Evolutionary conservation across 345 rosid species (phyloP).

Genomic region (Adansonia digitata): DNA sequence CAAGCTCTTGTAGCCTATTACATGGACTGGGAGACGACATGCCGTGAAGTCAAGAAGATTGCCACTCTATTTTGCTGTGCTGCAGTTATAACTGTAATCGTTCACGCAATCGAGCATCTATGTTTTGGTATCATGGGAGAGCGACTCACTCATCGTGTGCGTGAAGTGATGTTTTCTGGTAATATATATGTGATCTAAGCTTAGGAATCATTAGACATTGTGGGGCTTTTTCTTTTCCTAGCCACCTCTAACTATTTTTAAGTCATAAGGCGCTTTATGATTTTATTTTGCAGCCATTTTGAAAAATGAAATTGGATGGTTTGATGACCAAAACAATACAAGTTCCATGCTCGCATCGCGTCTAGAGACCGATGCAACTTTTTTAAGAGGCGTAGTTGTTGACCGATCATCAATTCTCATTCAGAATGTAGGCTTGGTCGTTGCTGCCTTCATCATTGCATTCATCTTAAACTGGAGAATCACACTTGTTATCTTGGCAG

Average conservation of each 20-base stretch:
- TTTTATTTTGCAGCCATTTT: conserved; percentile 53
- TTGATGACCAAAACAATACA: conserved; percentile 71
- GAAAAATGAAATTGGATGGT: conserved; percentile 94
- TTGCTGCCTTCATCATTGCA: conserved; percentile 67
- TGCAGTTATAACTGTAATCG: conserved; percentile 53
- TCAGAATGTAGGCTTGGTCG: conserved; percentile 73
- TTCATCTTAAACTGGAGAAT: conserved; percentile 94
- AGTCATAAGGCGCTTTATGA: not conserved
- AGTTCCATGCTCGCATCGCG: conserved; percentile 83
- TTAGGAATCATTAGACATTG: not conserved
- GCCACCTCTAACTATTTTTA: not conserved
- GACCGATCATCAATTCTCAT: conserved; percentile 77
- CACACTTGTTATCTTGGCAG: conserved; percentile 79
- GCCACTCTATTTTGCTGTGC: conserved; percentile 62
- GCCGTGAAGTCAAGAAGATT: conserved; percentile 70
- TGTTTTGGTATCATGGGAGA: conserved; percentile 90
- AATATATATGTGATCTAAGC: not conserved
- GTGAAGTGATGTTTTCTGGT: conserved; percentile 83
- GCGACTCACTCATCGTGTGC: conserved; percentile 84
- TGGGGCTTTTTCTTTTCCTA: not conserved
- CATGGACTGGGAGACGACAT: conserved; percentile 70
- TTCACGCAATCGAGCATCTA: conserved; percentile 62
- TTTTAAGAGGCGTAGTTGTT: conserved; percentile 65
- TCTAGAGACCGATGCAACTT: conserved; percentile 79
- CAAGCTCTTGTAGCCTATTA: conserved; percentile 84